Conservation (phyloP, 2,329 filamentous ascomycete genomes). For the Thielaviopsis musarum region DNA sequence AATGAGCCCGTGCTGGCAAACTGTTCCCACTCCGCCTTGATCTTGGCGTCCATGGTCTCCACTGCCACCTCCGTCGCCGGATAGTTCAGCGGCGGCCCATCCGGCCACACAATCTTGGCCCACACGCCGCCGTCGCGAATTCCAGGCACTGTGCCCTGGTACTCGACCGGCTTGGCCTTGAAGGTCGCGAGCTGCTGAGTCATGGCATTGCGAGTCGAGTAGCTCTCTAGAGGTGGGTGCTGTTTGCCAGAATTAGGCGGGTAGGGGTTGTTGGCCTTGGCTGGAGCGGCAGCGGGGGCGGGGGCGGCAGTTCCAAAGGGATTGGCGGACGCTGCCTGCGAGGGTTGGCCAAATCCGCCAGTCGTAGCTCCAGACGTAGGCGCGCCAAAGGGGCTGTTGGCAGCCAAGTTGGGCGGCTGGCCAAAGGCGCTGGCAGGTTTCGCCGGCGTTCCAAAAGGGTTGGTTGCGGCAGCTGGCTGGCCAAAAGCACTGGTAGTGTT, state of each 20-base stretch:
- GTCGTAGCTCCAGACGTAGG: background rate
- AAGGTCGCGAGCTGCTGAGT: conserved; percentile 36
- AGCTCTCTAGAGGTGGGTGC: conserved; percentile 28
- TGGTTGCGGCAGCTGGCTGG: conserved; percentile 13
- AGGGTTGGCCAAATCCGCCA: conserved; percentile 8
- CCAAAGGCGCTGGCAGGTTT: conserved; percentile 9
- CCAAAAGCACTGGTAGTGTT: conserved; percentile 15
- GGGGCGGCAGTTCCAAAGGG: conserved; percentile 1
- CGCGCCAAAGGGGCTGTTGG: conserved; percentile 9
- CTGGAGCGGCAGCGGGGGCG: conserved; percentile 12
- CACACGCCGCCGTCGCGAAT: conserved; percentile 36
- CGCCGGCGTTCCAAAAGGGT: conserved; percentile 18
- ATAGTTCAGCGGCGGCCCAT: conserved; percentile 47
- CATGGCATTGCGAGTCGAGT: conserved; percentile 23
- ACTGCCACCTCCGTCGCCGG: conserved; percentile 44
- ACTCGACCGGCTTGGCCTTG: conserved; percentile 46
- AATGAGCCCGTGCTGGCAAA: conserved; percentile 53
- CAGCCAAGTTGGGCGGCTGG: conserved; percentile 4
- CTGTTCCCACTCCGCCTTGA: conserved; percentile 45
- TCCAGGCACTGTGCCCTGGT: conserved; percentile 33
- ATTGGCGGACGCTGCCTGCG: background rate
- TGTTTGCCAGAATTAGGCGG: conserved; percentile 26
- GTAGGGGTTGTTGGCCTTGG: conserved; percentile 23
- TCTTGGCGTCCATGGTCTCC: conserved; percentile 40
- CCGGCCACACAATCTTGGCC: conserved; percentile 55